phyloP scores from a whole-genome alignment of 306 rosid species.

The Prunus armeniaca region DNA sequence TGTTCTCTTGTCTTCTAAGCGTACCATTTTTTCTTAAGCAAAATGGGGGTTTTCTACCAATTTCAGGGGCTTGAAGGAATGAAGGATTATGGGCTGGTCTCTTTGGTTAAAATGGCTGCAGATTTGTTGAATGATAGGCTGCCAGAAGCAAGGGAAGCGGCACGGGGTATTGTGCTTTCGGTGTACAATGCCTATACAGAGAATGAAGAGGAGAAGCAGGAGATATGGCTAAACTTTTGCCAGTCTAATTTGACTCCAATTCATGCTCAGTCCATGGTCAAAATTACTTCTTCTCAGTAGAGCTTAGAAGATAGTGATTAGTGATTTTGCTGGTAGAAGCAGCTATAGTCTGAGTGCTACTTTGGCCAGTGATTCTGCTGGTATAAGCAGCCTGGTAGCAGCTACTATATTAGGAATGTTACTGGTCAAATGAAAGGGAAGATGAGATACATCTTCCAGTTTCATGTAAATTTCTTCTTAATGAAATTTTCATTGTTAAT shows the following conservation, averaged over 20 bases:
- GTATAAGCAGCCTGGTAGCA: neutral
- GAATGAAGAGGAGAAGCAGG: constrained; percentile 62
- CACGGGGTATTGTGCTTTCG: constrained; percentile 59
- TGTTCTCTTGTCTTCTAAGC: neutral
- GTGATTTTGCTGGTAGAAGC: neutral
- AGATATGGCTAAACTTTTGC: constrained; percentile 84
- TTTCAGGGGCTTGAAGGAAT: constrained; percentile 66
- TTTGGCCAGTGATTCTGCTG: neutral
- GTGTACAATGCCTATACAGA: constrained; percentile 46
- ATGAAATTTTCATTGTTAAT: neutral
- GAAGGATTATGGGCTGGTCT: constrained; percentile 61
- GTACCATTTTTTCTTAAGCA: neutral
- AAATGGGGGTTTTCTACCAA: constrained; percentile 6
- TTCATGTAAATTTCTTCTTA: neutral
- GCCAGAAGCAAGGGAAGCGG: constrained; percentile 95
- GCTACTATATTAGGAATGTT: neutral
- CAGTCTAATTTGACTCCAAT: constrained; percentile 60
- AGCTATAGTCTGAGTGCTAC: neutral
- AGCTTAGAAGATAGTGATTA: neutral
- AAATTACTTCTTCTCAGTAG: constrained; percentile 49
- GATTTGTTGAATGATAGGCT: constrained; percentile 78
- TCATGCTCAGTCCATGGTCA: constrained; percentile 64
- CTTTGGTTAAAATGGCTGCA: constrained; percentile 65
- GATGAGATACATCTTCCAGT: neutral
- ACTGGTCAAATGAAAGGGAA: neutral